Conservation (phyloP, 2,329 filamentous ascomycete genomes). For the Fusarium cicatricum region DNA sequence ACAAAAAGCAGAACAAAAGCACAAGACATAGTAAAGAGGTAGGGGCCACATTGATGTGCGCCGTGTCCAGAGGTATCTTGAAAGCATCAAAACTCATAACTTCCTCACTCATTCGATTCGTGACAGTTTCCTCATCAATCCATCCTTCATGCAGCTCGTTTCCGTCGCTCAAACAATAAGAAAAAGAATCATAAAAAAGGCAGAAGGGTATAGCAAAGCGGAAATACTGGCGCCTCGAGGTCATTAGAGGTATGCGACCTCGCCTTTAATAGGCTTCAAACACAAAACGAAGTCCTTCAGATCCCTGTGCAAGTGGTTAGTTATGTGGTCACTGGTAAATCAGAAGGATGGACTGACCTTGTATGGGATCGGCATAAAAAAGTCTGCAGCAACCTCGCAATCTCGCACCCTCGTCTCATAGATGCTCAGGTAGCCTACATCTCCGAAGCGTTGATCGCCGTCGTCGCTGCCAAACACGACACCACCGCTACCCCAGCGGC, state of each 20-base stretch:
- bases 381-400: conserved; percentile 49
- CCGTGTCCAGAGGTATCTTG: conserved; percentile 17
- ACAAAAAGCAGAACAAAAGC: not conserved
- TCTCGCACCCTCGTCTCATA: conserved; percentile 48
- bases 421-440: conserved; percentile 47
- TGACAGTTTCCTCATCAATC: conserved; percentile 24
- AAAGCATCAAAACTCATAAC: conserved; percentile 29
- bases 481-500: conserved; percentile 48
- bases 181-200: conserved; percentile 7
- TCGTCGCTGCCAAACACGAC: conserved; percentile 42
- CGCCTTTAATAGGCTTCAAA: conserved; percentile 41
- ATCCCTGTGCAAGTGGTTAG: conserved; percentile 38
- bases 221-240: conserved; percentile 14
- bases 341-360: conserved; percentile 38
- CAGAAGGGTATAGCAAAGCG: conserved; percentile 27
- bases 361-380: conserved; percentile 51
- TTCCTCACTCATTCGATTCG: conserved; percentile 16
- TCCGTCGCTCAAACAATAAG: conserved; percentile 16
- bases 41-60: conserved; percentile 16
- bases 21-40: conserved; percentile 32
- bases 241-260: conserved; percentile 16
- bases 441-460: conserved; percentile 45
- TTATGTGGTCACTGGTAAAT: not conserved
- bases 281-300: conserved; percentile 47
- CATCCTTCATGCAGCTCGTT: conserved; percentile 26